Conservation (phyloP, 257 asterid genomes). For the Solanum clarkiae region DNA sequence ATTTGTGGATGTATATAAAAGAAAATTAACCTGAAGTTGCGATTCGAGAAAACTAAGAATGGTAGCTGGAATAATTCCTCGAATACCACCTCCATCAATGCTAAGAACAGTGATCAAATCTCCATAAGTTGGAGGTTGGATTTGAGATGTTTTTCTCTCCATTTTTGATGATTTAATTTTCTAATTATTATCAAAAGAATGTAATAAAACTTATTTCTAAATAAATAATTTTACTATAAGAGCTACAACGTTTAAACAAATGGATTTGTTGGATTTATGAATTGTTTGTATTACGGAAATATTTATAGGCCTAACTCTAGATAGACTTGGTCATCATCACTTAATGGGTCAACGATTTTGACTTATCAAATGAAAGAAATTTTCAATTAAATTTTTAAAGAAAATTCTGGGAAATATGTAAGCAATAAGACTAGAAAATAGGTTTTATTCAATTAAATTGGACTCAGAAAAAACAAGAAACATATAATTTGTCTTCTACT, state of each 20-base stretch:
- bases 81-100: slow-evolving; percentile 54
- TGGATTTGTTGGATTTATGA: neutral
- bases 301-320: neutral
- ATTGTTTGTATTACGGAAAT: neutral
- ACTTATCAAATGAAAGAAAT: neutral
- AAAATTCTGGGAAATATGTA: neutral
- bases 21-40: slow-evolving; percentile 26
- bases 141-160: slow-evolving; percentile 10
- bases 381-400: neutral
- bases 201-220: neutral
- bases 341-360: neutral
- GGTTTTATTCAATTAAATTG: neutral
- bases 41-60: slow-evolving; percentile 34
- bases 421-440: neutral
- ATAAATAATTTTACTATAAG: neutral
- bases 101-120: slow-evolving; percentile 32
- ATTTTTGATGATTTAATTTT: neutral
- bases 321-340: neutral
- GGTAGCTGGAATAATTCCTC: slow-evolving; percentile 42
- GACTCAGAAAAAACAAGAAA: neutral
- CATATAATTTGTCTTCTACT: neutral
- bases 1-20: neutral
- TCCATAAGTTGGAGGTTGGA: slow-evolving; percentile 30
- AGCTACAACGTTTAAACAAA: too few species aligned
- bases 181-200: neutral